A percentile compares a stretch with the other conserved stretches of the same genome.
Evolutionary conservation across 345 rosid genomes (phyloP).

Genomic region (Ricinus communis): DNA sequence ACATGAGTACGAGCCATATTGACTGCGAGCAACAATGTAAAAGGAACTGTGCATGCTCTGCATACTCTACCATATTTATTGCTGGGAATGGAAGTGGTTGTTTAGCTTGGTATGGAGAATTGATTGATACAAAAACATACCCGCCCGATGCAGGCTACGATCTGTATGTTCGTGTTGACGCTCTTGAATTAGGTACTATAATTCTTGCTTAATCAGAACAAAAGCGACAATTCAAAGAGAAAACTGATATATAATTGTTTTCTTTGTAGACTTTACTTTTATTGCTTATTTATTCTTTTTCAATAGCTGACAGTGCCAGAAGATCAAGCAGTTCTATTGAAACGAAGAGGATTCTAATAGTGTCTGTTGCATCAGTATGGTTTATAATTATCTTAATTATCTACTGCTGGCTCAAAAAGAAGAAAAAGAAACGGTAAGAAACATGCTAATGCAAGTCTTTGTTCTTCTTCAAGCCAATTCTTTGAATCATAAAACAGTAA

Average conservation of each 20-base stretch:
- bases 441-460: too few relatives aligned
- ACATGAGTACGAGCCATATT: not conserved
- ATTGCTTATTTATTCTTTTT: too few relatives aligned
- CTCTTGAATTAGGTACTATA: not conserved
- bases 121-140: not conserved
- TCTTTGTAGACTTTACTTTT: too few relatives aligned
- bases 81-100: not conserved
- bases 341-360: constrained; percentile 28
- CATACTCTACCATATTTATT: constrained; percentile 5
- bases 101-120: constrained; percentile 17
- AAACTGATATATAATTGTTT: too few relatives aligned
- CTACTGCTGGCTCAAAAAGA: constrained; percentile 25
- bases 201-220: not conserved
- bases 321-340: constrained; percentile 12
- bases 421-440: constrained; percentile 37
- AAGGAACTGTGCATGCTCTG: constrained; percentile 17
- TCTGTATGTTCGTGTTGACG: constrained; percentile 8
- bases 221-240: too few relatives aligned
- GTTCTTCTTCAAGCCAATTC: too few relatives aligned
- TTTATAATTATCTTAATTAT: constrained; percentile 12
- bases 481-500: too few relatives aligned
- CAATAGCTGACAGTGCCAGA: constrained; percentile 29
- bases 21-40: constrained; percentile 11
- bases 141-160: not conserved
- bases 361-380: constrained; percentile 7